Evolutionary conservation across 257 asterid genomes (phyloP).

Genomic region (Plantago major): DNA sequence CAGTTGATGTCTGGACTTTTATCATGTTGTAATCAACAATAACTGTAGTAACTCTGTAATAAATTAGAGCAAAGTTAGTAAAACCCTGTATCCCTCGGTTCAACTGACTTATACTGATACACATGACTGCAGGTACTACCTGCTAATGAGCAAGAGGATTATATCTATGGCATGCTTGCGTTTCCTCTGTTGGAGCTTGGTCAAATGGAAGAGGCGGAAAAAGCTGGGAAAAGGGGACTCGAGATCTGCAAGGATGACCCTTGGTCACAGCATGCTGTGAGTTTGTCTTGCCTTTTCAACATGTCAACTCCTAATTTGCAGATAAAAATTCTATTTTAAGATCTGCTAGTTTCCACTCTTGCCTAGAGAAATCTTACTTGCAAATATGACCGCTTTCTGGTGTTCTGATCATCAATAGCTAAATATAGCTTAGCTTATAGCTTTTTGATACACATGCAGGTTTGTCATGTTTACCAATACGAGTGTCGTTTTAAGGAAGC

Average conservation of each 20-base stretch:
- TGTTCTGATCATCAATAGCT: neutral
- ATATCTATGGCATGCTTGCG: constrained; percentile 88
- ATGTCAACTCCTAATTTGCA: neutral
- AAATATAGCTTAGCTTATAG: neutral
- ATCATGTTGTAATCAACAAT: too few species aligned
- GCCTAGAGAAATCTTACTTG: neutral
- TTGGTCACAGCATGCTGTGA: constrained; percentile 97
- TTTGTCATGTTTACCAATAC: constrained; percentile 90
- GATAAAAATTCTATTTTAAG: neutral
- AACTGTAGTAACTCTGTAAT: too few species aligned
- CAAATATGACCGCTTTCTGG: neutral
- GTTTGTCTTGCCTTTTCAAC: constrained; percentile 22
- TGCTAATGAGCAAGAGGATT: constrained; percentile 49
- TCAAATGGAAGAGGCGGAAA: constrained; percentile 65
- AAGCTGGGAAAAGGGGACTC: constrained; percentile 67
- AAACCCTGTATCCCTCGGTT: neutral
- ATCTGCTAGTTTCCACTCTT: neutral
- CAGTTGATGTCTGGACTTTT: neutral
- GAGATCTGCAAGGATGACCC: constrained; percentile 70
- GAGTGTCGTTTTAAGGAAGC: constrained; percentile 91
- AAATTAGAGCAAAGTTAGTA: too few species aligned
- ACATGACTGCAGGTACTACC: constrained; percentile 59
- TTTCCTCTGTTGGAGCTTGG: constrained; percentile 87
- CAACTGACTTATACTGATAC: constrained; percentile 5
- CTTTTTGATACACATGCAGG: constrained; percentile 46